phyloP scores from a whole-genome alignment of 176 grass and related monocot genomes.

The Leersia perrieri region DNA sequence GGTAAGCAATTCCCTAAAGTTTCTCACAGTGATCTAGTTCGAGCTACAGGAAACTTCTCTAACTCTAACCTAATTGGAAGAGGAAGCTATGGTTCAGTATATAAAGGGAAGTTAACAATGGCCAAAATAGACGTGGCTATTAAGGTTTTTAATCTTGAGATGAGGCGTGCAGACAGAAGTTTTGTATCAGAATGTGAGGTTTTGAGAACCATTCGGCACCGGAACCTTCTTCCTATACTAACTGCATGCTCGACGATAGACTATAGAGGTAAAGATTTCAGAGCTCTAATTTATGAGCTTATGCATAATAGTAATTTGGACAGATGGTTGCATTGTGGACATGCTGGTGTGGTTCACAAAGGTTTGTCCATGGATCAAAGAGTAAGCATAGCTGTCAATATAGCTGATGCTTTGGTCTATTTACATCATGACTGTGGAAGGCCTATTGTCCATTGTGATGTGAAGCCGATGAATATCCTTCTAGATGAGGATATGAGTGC shows the following conservation, averaged over 20 bases:
- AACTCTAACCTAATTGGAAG: constrained; percentile 23
- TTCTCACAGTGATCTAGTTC: constrained; percentile 43
- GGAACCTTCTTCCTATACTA: constrained; percentile 42
- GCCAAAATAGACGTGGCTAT: constrained; percentile 24
- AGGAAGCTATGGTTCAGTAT: constrained; percentile 49
- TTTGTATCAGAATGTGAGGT: constrained; percentile 41
- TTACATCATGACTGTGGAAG: constrained; percentile 34
- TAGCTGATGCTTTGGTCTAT: constrained; percentile 38
- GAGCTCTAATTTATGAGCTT: constrained; percentile 47
- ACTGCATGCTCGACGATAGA: constrained; percentile 41
- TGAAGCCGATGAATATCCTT: constrained; percentile 45
- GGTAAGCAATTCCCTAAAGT: neutral
- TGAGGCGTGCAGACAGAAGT: constrained; percentile 10
- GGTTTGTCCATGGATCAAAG: constrained; percentile 30
- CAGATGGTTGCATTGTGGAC: constrained; percentile 45
- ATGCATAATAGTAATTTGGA: constrained; percentile 53
- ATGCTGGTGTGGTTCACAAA: constrained; percentile 18
- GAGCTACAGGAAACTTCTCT: constrained; percentile 38
- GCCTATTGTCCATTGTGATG: constrained; percentile 43
- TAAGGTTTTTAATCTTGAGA: constrained; percentile 38
- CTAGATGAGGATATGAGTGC: constrained; percentile 41
- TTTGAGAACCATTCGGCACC: constrained; percentile 41
- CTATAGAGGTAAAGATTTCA: constrained; percentile 35
- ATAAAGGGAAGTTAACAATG: constrained; percentile 19
- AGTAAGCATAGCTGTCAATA: constrained; percentile 25